Evolutionary conservation across 2,329 filamentous ascomycete genomes (phyloP).

Genomic region (Fusarium aywerte): DNA sequence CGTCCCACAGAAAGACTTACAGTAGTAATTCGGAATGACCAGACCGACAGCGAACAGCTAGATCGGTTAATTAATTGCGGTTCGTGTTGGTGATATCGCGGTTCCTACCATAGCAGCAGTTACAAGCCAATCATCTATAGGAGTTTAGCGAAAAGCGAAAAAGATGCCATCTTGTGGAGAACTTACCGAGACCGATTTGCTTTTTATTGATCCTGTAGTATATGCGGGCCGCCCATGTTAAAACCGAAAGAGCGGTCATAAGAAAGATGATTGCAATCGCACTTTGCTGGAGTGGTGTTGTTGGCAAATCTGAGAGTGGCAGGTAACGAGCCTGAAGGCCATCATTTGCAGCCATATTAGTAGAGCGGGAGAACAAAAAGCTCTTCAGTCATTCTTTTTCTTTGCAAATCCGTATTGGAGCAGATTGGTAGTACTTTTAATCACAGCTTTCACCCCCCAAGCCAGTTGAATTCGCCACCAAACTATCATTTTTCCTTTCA

Average conservation of each 20-base stretch:
- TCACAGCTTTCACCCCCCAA: too few species aligned
- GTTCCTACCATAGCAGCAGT: conserved; percentile 32
- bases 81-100: too few species aligned
- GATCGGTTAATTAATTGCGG: background rate
- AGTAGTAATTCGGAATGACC: conserved; percentile 33
- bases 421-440: too few species aligned
- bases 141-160: background rate
- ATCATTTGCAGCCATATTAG: background rate
- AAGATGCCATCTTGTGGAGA: background rate
- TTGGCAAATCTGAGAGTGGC: conserved; percentile 23
- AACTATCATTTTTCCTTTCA: background rate
- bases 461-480: background rate
- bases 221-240: conserved; percentile 27
- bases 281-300: conserved; percentile 32
- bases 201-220: conserved; percentile 34
- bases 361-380: too few species aligned
- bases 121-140: conserved; percentile 33
- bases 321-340: conserved; percentile 20
- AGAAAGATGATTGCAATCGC: conserved; percentile 36
- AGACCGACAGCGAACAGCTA: conserved; percentile 32
- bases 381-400: too few species aligned
- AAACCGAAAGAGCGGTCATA: conserved; percentile 30
- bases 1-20: background rate
- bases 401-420: too few species aligned
- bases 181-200: conserved; percentile 34